Base-by-base conservation (phyloP, 208 protist species). In the Crithidia sp. region DNA sequence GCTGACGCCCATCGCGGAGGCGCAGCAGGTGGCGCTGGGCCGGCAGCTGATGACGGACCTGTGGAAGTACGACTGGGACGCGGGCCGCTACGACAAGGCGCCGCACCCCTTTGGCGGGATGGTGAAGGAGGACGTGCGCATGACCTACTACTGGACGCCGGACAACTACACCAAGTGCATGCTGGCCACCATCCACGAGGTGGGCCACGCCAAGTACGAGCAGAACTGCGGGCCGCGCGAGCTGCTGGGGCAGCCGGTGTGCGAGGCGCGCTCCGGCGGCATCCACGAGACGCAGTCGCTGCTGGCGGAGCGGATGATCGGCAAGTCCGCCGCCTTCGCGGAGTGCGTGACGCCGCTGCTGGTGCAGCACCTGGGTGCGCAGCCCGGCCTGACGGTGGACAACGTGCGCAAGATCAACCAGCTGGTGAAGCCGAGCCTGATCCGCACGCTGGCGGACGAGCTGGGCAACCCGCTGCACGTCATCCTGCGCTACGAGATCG, bases 401-500 rank as follows among this genome's bases (percentile, higher is more conserved):
- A 67, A 56, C n/a, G 44, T 68, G 60, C 61, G 71, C 49, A 67
- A 40, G 53, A 60, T 60, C 19, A 68, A 68, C 43, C 61, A 55
- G 59, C 49, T 56, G n/a, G 86, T 94, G 37, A 61, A 88, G 44
- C 89, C 86, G 7, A 81, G 84, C 52, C 79, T 78, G 47, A 96
- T 95, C 61, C 89, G 90, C 36, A 86, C 93, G 37, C 67, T 91
- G 36, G 81, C 89, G 8, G 90, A 97, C 66, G 94, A 97, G 81
- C 64, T 97, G 39, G 89, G 85, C 64, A 94, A 96, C 81, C 85
- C 89, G 14, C 74, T 96, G 19, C 94, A 97, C 67, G 77, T 95
- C 17, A 88, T 95, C 56, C 60, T 97, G 55, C 81, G 91, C 58
- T 96, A 86, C 76, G 89, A 95, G 60, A 90, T 96, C 41, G 94